phyloP scores from a whole-genome alignment of 2,329 filamentous ascomycete species.

The Aspergillus unguis region DNA sequence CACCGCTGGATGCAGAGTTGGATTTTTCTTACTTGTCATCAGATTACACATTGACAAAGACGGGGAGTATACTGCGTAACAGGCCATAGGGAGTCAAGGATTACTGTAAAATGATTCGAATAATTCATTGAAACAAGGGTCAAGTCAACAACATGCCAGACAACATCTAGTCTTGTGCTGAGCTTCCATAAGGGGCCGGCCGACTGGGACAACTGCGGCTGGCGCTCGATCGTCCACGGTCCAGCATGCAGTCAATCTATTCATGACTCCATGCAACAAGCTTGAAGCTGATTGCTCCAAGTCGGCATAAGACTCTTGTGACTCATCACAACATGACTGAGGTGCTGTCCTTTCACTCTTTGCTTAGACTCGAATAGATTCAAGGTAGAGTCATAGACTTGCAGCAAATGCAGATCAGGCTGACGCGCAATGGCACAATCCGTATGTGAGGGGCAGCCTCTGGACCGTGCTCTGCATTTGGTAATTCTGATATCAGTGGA shows the following conservation, averaged over 20 bases:
- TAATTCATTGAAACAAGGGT: too few relatives aligned
- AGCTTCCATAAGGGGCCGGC: background rate
- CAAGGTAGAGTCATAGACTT: slow-evolving; percentile 9
- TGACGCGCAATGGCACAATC: slow-evolving; percentile 3
- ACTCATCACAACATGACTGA: background rate
- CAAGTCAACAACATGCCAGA: background rate
- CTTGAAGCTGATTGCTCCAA: slow-evolving; percentile 2
- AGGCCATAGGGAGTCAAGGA: background rate
- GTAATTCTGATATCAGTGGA: slow-evolving; percentile 1
- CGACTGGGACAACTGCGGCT: slow-evolving; percentile 5
- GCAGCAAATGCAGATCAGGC: slow-evolving; percentile 16
- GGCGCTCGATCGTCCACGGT: slow-evolving; percentile 4
- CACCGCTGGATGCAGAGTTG: slow-evolving; percentile 25
- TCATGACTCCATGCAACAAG: slow-evolving; percentile 2
- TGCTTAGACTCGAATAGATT: background rate
- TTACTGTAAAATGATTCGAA: background rate
- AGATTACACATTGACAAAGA: background rate
- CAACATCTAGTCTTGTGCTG: background rate
- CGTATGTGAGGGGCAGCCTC: slow-evolving; percentile 17
- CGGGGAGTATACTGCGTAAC: background rate
- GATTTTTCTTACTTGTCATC: slow-evolving; percentile 7
- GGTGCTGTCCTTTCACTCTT: too few relatives aligned
- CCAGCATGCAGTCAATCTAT: slow-evolving; percentile 5
- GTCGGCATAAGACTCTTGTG: slow-evolving; percentile 2
- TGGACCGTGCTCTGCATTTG: slow-evolving; percentile 20